Percentiles rank a stretch among this genome's conserved stretches.
phyloP scores from a whole-genome alignment of 176 grass and related monocot species.

The Echinochloa phyllopogon region DNA sequence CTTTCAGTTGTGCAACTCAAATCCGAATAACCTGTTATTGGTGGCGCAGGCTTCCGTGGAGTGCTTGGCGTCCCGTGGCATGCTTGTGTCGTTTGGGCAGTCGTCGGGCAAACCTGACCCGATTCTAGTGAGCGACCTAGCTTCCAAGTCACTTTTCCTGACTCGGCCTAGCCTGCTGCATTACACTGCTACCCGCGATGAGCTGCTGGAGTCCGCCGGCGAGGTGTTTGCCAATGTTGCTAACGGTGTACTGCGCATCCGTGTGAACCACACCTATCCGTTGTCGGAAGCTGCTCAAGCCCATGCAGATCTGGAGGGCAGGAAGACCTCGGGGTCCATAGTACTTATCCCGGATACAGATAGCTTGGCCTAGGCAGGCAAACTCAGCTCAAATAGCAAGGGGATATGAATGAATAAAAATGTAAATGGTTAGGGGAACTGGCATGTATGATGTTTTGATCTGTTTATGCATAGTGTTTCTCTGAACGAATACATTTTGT shows the following conservation, averaged over 20 bases:
- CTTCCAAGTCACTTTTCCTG: conserved; percentile 71
- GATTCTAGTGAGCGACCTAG: conserved; percentile 51
- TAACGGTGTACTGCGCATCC: conserved; percentile 54
- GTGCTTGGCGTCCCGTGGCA: conserved; percentile 53
- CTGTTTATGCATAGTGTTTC: neutral
- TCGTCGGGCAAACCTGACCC: conserved; percentile 67
- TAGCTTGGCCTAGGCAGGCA: neutral
- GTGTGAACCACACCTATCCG: conserved; percentile 63
- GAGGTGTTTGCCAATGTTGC: conserved; percentile 68
- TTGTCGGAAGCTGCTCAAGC: conserved; percentile 60
- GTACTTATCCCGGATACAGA: conserved; percentile 59
- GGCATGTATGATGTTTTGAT: neutral
- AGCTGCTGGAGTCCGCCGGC: conserved; percentile 59
- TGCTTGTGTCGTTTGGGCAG: conserved; percentile 73
- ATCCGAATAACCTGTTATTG: neutral
- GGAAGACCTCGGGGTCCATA: conserved; percentile 71
- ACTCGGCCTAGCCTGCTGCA: conserved; percentile 69
- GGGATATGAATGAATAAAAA: conserved; percentile 4
- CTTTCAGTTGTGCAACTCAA: neutral
- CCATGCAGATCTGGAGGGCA: conserved; percentile 63
- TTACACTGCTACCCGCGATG: conserved; percentile 63
- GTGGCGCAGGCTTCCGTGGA: conserved; percentile 59
- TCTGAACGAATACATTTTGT: neutral
- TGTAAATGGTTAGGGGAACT: neutral
- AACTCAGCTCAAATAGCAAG: neutral